Percentiles rank a stretch among this genome's conserved stretches.
Evolutionary conservation across 78 protist genomes (phyloP).

Genomic region (Capsaspora owczarzaki): DNA sequence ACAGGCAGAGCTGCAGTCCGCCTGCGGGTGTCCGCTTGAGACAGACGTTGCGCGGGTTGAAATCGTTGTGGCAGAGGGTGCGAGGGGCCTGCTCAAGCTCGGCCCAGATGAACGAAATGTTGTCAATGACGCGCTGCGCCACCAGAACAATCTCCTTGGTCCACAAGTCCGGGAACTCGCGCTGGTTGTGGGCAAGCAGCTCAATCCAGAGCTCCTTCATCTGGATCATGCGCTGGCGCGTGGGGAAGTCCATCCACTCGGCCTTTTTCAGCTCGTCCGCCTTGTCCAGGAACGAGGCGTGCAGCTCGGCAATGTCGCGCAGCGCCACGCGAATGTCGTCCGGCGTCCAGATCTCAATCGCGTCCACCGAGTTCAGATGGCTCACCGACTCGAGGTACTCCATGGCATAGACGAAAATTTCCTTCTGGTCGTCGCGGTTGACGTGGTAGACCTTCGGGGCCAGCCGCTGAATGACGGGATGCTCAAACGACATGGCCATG

Average conservation of each 20-base stretch:
- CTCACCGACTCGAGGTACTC: background rate
- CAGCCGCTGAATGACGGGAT: background rate
- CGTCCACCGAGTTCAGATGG: background rate
- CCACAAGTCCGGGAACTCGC: background rate
- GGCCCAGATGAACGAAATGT: background rate
- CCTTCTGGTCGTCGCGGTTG: background rate
- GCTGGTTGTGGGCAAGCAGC: background rate
- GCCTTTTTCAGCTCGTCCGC: background rate
- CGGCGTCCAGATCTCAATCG: background rate
- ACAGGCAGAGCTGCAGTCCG: background rate
- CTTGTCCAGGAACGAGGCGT: background rate
- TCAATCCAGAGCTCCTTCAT: background rate
- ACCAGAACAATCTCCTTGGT: background rate
- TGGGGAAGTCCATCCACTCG: conserved; percentile 4
- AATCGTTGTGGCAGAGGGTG: background rate
- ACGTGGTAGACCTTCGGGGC: background rate
- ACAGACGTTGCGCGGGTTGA: conserved; percentile 2
- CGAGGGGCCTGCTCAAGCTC: background rate
- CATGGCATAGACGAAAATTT: background rate
- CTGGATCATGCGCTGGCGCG: background rate
- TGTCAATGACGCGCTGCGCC: background rate
- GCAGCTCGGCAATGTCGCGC: background rate
- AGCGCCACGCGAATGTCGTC: background rate
- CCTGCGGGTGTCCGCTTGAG: background rate
- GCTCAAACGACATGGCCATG: background rate